These are phyloP conservation scores for Saccharum officinarum DNA, from an alignment of 176 grass and related monocot genomes.

Conservation along the genomic window DNA sequence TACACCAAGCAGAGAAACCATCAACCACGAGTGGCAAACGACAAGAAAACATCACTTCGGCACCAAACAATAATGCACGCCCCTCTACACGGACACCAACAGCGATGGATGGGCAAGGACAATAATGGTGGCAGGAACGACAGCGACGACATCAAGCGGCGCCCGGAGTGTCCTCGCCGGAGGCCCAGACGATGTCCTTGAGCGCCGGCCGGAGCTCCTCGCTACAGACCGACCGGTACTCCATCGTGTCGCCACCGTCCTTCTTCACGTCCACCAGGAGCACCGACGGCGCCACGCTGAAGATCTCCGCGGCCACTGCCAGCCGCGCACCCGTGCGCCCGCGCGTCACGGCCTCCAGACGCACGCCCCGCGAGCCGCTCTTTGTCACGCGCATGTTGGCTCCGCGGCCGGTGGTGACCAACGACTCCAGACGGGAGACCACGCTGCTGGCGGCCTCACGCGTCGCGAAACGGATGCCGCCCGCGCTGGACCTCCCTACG, in stretches of 20 bases:
- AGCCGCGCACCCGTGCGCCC: conserved; percentile 20
- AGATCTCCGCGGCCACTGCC: conserved; percentile 41
- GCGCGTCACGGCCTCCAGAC: conserved; percentile 35
- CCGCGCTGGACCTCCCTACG: neutral
- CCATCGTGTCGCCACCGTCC: neutral
- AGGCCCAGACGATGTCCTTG: neutral
- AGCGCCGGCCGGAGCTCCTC: neutral
- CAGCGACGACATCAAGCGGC: conserved; percentile 4
- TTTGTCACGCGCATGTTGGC: conserved; percentile 39
- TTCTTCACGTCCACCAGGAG: neutral
- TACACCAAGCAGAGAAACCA: neutral
- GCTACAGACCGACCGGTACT: neutral
- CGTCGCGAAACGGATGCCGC: neutral
- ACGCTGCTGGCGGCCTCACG: conserved; percentile 25
- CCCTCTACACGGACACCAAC: neutral
- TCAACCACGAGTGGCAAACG: neutral
- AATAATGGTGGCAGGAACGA: conserved; percentile 15
- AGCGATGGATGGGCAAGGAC: neutral
- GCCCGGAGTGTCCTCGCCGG: neutral
- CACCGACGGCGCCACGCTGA: conserved; percentile 38
- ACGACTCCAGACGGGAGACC: conserved; percentile 43
- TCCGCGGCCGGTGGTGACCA: conserved; percentile 30
- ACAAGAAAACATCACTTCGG: neutral
- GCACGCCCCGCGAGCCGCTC: conserved; percentile 36
- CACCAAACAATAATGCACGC: conserved; percentile 42